Base-by-base conservation (phyloP, 2,329 filamentous ascomycete genomes). In the Helotiales sp. region DNA sequence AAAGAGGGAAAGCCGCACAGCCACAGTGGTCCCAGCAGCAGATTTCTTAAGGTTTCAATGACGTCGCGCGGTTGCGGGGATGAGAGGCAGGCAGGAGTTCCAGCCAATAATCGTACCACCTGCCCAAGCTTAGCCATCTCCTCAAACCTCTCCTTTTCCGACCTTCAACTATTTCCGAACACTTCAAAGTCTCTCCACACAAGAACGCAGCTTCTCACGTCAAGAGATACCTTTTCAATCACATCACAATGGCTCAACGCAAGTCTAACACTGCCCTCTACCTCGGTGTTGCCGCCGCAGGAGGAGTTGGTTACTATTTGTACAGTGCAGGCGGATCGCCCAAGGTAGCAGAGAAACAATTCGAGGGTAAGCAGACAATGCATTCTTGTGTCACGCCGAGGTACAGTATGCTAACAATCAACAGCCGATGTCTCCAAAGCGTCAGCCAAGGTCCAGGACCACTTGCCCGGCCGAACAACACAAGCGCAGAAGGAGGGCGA, bases 271-370 rank as follows among this genome's bases (percentile, higher is more conserved):
- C 73, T 61, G 65, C 76, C 55, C 69, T 73, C 40, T 70, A 78
- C 67, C 70, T 88, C 67, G 88, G 87, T 67, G 75, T 85, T 65
- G 83, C 80, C 59, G 85, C 84, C 64, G 87, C 82, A 30, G 84
- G 83, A 67, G 88, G 86, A 63, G 78, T 86, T 58, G 91, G 89
- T 42, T 98, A 96, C 81, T 98, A 98, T 79, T 83, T 98, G 62
- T 99, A 96, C 81, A 81, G 77, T 52, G 89, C 93, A 15, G 93
- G 93, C 61, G 93, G 93, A 57, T 83, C 86, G 73, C 81, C 91
- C 52, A 90, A 89, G 75, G 85, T 83, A 50, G 93, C 93, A n/a
- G 85, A 92, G 81, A 90, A 93, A 80, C 81, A 95, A 74, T 82
- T 90, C 66, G 90, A 96, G 79, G 84, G 93, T 96, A 77, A 46